These are phyloP conservation scores for Penicillium coprophilum DNA, from an alignment of 495 filamentous ascomycete species.

Conservation along the genomic window DNA sequence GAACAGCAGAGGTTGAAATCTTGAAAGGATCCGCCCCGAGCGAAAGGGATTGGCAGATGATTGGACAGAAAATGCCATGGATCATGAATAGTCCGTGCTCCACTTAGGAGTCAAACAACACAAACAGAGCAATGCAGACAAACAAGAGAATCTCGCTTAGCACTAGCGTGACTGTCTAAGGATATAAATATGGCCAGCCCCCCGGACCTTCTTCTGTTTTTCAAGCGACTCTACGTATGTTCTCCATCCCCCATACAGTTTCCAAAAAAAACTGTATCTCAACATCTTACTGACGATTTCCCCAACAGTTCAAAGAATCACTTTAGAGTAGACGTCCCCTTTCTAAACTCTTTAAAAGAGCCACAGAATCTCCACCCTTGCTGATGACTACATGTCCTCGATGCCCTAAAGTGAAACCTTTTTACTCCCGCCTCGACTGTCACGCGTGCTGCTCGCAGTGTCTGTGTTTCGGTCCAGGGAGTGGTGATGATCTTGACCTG, in stretches of 20 bases:
- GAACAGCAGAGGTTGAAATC: not conserved
- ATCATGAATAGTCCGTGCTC: no score
- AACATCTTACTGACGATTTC: conserved; percentile 32
- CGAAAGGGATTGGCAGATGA: not conserved
- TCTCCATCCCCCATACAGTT: conserved; percentile 40
- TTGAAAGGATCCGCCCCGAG: not conserved
- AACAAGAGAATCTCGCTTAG: conserved; percentile 35
- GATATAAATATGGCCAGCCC: conserved; percentile 27
- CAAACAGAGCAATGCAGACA: conserved; percentile 32
- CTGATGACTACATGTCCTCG: conserved; percentile 69
- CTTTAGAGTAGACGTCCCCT: conserved; percentile 83
- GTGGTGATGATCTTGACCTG: conserved; percentile 75
- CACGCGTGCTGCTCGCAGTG: conserved; percentile 30
- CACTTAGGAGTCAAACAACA: conserved; percentile 13
- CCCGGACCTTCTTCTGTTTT: conserved; percentile 35
- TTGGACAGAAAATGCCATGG: not conserved
- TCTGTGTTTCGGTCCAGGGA: conserved; percentile 50
- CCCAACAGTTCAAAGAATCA: conserved; percentile 73
- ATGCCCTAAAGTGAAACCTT: conserved; percentile 70
- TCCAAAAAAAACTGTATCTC: not conserved
- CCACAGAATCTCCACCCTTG: conserved; percentile 75
- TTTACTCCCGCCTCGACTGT: conserved; percentile 56
- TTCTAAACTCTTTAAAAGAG: conserved; percentile 77
- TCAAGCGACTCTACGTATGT: conserved; percentile 67
- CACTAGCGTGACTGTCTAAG: conserved; percentile 23